Evolutionary conservation across 176 grass and related monocot species (phyloP), one percentile per base, ranked within the genome.

Genomic region (Eragrostis curvula): DNA sequence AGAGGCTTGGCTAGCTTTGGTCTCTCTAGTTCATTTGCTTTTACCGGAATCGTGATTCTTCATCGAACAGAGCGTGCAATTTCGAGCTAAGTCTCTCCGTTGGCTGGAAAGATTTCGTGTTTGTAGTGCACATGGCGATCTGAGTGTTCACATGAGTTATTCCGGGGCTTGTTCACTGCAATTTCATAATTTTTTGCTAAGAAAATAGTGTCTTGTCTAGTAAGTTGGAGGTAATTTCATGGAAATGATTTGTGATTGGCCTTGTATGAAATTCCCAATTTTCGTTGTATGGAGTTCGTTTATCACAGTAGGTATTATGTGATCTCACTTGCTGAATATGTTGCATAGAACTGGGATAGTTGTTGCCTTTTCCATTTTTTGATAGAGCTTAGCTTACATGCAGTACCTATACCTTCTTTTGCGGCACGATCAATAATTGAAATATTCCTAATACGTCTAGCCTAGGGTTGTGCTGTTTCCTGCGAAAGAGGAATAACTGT

Each of bases 51-150:
- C 28, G 41, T 57, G 12, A 25, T 12, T 58, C 7, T 57, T 58
- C 6, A 10, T n/a, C 14, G 3, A 21, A 58, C 3, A 8, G 3
- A 47, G 21, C 50, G 12, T 63, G 43, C 45, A 71, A 30, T 82
- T 82, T 82, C 14, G 25, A 77, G 79, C 53, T 75, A 53, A 82
- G 46, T 78, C 36, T 64, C 17, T 24, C 6, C 1, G 44, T 70
- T 70, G 50, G 61, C 71, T 43, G 3, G 21, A 30, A 20, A 28
- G 20, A 1, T 59, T 42, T 53, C 40, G 42, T 17, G 62, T 68
- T 87, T 70, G 63, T 82, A 59, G 42, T 64, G 21, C 36, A 20
- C 44, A 7, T 11, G 71, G 44, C 62, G 77, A 89, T 81, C 70
- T 84, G 43, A 62, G 53, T 77, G 66, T 77, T 83, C n/a, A 16